A percentile compares a stretch with the other conserved stretches of the same genome.
Evolutionary conservation across 139 green algal genomes (phyloP).

Genomic region (Tetradesmus lagerheimii): DNA sequence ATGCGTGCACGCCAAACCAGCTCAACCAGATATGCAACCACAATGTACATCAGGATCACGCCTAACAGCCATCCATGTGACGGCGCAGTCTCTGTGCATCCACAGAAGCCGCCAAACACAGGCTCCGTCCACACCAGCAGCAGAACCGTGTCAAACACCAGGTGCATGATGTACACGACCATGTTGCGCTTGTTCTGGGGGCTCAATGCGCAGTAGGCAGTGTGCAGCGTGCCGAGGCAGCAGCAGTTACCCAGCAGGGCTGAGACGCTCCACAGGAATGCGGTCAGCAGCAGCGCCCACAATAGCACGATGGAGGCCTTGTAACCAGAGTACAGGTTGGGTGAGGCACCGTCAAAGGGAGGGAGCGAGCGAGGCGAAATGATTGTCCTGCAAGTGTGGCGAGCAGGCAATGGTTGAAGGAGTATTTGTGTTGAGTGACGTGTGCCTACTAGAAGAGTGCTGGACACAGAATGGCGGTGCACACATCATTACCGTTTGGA

Average conservation of each 20-base stretch:
- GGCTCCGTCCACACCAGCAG: neutral
- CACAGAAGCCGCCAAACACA: conserved; percentile 11
- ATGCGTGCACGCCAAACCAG: conserved; percentile 8
- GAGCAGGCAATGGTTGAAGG: too few relatives aligned
- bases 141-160: conserved; percentile 18
- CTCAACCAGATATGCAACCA: conserved; percentile 21
- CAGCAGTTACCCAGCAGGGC: neutral
- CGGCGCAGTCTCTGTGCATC: neutral
- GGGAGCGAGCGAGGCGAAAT: neutral
- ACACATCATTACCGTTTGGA: too few relatives aligned
- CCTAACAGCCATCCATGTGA: neutral
- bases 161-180: conserved; percentile 29
- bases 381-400: neutral
- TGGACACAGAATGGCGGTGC: too few relatives aligned
- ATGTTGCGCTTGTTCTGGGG: conserved; percentile 23
- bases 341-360: neutral
- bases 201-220: neutral
- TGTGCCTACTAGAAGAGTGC: too few relatives aligned
- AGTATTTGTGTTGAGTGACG: too few relatives aligned
- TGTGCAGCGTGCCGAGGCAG: neutral
- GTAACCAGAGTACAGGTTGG: conserved; percentile 12
- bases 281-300: conserved; percentile 18
- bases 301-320: conserved; percentile 12
- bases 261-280: conserved; percentile 19
- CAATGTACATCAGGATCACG: conserved; percentile 9